phyloP scores from a whole-genome alignment of 1,139 yeast genomes.

The Saccharomyces hybrid region DNA sequence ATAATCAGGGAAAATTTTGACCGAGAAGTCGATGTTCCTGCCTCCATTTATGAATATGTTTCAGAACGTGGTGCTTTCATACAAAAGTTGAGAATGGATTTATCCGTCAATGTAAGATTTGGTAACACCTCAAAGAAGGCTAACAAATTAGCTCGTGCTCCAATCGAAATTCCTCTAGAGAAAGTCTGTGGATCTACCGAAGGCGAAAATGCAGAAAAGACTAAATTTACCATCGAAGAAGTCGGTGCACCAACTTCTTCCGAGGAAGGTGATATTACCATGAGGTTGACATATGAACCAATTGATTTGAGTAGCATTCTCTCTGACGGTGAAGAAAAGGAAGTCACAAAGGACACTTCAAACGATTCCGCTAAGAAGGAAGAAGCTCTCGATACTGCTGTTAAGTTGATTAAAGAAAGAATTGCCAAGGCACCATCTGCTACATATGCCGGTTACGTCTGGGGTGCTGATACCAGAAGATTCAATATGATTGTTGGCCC shows the following conservation, averaged over 20 bases:
- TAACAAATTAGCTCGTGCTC: conserved; percentile 39
- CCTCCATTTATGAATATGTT: conserved; percentile 49
- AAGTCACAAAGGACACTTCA: conserved; percentile 1
- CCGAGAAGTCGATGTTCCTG: conserved; percentile 49
- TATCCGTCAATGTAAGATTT: conserved; percentile 55
- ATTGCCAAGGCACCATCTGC: conserved; percentile 32
- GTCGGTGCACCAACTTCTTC: conserved; percentile 23
- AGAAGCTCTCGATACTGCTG: conserved; percentile 25
- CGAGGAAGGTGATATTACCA: conserved; percentile 44
- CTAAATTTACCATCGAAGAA: conserved; percentile 42
- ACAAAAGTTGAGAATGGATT: conserved; percentile 48
- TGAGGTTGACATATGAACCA: conserved; percentile 47
- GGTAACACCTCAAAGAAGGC: conserved; percentile 47
- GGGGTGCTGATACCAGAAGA: conserved; percentile 38
- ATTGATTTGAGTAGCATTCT: conserved; percentile 26
- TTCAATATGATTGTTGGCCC: conserved; percentile 65
- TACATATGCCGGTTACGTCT: conserved; percentile 41
- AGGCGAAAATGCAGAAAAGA: conserved; percentile 38
- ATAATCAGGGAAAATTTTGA: conserved; percentile 41
- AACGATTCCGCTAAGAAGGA: conserved; percentile 12
- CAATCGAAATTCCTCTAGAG: conserved; percentile 40
- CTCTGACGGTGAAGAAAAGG: conserved; percentile 37
- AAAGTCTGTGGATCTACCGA: conserved; percentile 32
- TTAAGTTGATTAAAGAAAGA: conserved; percentile 29
- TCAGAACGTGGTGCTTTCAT: conserved; percentile 63